A percentile compares a stretch with the other conserved stretches of the same genome.
These are phyloP conservation scores for Physcomitrellopsis africana DNA, from an alignment of 225 moss, liverwort and hornwort genomes.

Conservation along the genomic window DNA sequence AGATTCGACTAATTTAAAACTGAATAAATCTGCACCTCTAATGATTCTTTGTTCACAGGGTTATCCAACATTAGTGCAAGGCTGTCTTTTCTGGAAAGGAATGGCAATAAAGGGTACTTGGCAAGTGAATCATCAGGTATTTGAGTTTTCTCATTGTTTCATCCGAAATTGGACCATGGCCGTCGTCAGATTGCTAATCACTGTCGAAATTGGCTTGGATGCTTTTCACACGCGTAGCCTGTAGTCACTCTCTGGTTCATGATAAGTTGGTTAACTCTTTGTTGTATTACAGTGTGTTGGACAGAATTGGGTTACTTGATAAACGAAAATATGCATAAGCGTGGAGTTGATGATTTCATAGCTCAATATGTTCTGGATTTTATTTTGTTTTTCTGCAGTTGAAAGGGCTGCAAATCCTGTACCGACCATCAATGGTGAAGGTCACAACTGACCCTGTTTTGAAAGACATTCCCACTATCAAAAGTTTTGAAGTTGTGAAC, in stretches of 20 bases:
- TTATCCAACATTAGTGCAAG: slow-evolving; percentile 57
- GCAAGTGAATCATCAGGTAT: slow-evolving; percentile 67
- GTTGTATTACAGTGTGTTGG: slow-evolving; percentile 4
- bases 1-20: too few species aligned
- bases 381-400: slow-evolving; percentile 49
- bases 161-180: neutral
- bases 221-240: slow-evolving; percentile 15
- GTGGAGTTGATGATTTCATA: slow-evolving; percentile 25
- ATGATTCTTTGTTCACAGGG: slow-evolving; percentile 40
- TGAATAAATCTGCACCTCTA: neutral
- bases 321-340: slow-evolving; percentile 15
- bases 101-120: slow-evolving; percentile 61
- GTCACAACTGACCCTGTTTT: slow-evolving; percentile 54
- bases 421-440: slow-evolving; percentile 71
- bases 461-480: slow-evolving; percentile 44
- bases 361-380: slow-evolving; percentile 20
- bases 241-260: neutral
- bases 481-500: slow-evolving; percentile 70
- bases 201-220: neutral
- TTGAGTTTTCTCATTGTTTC: slow-evolving; percentile 1
- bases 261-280: neutral
- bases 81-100: slow-evolving; percentile 56
- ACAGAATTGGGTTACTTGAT: slow-evolving; percentile 1
- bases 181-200: slow-evolving; percentile 1
- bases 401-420: slow-evolving; percentile 53